Evolutionary conservation across 2,329 filamentous ascomycete genomes (phyloP).

Genomic region (Phaeosphaeriaceae sp.): DNA sequence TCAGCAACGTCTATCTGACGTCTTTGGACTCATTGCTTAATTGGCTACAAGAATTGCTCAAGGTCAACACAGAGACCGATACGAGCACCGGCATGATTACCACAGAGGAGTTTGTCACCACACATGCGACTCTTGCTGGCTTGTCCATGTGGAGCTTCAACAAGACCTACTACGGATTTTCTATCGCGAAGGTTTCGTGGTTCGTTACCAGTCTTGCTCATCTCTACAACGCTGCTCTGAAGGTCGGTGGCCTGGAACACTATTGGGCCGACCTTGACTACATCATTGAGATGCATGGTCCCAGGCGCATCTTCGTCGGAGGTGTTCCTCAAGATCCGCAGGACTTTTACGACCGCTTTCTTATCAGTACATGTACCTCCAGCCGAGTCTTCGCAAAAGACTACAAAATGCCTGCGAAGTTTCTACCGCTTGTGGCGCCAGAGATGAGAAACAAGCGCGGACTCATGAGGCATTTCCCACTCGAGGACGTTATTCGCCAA

Average conservation of each 20-base stretch:
- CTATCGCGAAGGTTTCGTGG: slow-evolving; percentile 20
- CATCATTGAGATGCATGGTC: slow-evolving; percentile 23
- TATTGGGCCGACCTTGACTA: slow-evolving; percentile 28
- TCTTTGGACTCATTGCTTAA: slow-evolving; percentile 8
- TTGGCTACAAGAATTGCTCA: slow-evolving; percentile 12
- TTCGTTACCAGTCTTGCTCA: slow-evolving; percentile 21
- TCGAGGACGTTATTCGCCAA: slow-evolving; percentile 15
- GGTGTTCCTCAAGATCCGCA: slow-evolving; percentile 19
- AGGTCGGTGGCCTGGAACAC: slow-evolving; percentile 19
- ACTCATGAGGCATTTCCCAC: slow-evolving; percentile 7
- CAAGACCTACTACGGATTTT: slow-evolving; percentile 8
- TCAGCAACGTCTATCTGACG: slow-evolving; percentile 18
- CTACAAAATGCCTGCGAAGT: neutral
- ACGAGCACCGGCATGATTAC: too few species aligned
- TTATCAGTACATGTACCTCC: slow-evolving; percentile 8
- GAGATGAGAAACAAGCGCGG: slow-evolving; percentile 16
- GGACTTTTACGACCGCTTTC: slow-evolving; percentile 14
- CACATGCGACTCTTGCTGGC: slow-evolving; percentile 21
- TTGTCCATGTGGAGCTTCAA: slow-evolving; percentile 16
- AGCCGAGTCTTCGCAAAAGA: slow-evolving; percentile 10
- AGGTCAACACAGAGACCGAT: neutral
- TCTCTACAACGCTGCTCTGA: slow-evolving; percentile 27
- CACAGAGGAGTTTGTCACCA: slow-evolving; percentile 11
- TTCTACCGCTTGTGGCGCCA: neutral
- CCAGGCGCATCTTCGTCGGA: slow-evolving; percentile 20